Conservation (phyloP, 1,139 yeast species). For the Yamadazyma spencermartinsiae region DNA sequence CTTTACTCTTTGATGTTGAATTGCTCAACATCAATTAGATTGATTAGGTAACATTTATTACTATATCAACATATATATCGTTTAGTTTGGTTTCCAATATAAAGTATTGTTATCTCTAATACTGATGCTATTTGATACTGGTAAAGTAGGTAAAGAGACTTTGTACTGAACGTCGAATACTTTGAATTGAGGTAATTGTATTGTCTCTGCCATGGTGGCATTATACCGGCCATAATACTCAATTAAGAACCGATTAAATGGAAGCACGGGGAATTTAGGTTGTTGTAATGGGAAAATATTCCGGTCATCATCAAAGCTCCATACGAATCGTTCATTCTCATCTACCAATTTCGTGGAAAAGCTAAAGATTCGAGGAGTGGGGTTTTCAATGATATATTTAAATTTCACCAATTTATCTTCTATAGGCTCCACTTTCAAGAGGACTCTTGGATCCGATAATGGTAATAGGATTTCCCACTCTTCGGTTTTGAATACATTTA, state of each 20-base stretch:
- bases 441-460: constrained; percentile 67
- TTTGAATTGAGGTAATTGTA: constrained; percentile 55
- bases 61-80: constrained; percentile 1
- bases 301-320: constrained; percentile 31
- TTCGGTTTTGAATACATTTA: constrained; percentile 29
- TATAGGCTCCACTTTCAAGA: constrained; percentile 35
- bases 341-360: constrained; percentile 51
- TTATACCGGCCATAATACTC: constrained; percentile 33
- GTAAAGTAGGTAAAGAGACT: constrained; percentile 57
- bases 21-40: constrained; percentile 72
- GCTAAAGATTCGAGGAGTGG: constrained; percentile 66
- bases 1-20: constrained; percentile 90
- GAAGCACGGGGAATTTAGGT: constrained; percentile 54
- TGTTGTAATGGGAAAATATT: constrained; percentile 31
- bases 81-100: constrained; percentile 18
- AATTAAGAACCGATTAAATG: constrained; percentile 55
- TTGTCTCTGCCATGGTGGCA: constrained; percentile 12
- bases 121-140: constrained; percentile 37
- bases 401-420: constrained; percentile 26
- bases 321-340: constrained; percentile 20
- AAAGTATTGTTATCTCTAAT: constrained; percentile 19
- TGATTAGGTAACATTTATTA: neutral
- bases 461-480: constrained; percentile 58
- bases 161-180: constrained; percentile 69
- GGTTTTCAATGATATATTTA: constrained; percentile 66